Evolutionary conservation across 768 basidiomycete species (phyloP).

Genomic region (Rhodotorula kratochvilovae): DNA sequence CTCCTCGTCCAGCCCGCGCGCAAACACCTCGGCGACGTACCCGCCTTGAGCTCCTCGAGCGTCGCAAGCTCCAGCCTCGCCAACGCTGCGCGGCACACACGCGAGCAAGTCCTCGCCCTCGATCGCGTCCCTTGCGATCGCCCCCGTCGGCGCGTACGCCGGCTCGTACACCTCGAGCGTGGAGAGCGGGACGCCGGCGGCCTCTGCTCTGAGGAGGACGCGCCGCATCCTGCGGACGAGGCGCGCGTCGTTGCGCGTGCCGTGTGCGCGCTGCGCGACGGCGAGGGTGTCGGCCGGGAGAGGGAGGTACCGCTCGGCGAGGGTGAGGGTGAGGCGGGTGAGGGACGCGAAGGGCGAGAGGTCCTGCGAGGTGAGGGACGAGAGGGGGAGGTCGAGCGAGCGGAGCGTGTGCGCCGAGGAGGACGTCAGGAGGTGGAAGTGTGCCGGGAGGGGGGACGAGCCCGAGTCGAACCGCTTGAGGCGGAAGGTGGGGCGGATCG

Average conservation of each 20-base stretch:
- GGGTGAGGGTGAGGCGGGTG: conserved; percentile 13
- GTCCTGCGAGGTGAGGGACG: conserved; percentile 16
- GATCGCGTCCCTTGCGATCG: background rate
- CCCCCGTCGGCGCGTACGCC: background rate
- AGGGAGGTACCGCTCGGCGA: conserved; percentile 32
- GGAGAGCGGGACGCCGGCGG: background rate
- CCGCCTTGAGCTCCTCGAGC: background rate
- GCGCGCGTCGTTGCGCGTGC: background rate
- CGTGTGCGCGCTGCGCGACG: background rate
- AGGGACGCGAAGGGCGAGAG: conserved; percentile 8
- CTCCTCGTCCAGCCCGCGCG: background rate
- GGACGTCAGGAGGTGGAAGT: conserved; percentile 17
- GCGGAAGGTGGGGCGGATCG: conserved; percentile 9
- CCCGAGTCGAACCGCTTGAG: conserved; percentile 26
- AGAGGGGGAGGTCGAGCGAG: conserved; percentile 24
- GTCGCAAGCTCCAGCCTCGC: conserved; percentile 11
- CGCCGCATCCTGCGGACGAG: conserved; percentile 1
- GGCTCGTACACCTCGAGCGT: conserved; percentile 25
- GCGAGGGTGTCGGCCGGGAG: background rate
- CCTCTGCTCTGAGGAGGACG: background rate
- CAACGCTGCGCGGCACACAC: background rate
- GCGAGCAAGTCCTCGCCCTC: background rate
- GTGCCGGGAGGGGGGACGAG: background rate
- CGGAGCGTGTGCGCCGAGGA: background rate
- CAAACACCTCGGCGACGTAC: background rate